Base-by-base conservation (phyloP, 1,139 yeast genomes). In the Suhomyces chickasaworum region DNA sequence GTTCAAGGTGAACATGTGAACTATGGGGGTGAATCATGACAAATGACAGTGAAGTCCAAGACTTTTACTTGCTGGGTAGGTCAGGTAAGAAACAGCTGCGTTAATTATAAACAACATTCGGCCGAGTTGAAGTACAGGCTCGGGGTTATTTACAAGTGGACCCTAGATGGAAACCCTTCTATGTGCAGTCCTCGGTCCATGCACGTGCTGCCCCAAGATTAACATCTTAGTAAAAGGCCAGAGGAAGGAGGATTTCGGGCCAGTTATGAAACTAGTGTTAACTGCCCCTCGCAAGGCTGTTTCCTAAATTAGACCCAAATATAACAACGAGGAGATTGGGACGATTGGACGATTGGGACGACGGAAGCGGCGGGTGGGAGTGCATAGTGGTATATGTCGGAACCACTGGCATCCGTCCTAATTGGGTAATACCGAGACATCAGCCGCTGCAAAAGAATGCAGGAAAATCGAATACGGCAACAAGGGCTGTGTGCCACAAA, bases 351-450 rank as follows among this genome's bases (percentile, higher is more conserved):
- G n/a, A n/a, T n/a, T n/a, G n/a, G 23, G 29, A 29, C 37, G 37
- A 33, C 39, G 39, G 39, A 37, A 37, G 32, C 39, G 21, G 39
- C 39, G 39, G 39, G 39, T 13, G 39, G 39, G 29, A 17, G 39
- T 32, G 27, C 25, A 23, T 17, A 35, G 29, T 13, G 25, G 29
- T 18, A 22, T 21, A 25, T 25, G 31, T 22, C 32, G 32, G 38
- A 37, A 37, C 15, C 9, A 8, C 29, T 16, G 22, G 16, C 12
- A 21, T 3, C 17, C 23, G 7, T 25, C 45, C 45, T 37, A 42
- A 37, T 23, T 2, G 17, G 37, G 45, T 23, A 42, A 42, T 18
- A 17, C 45, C 45, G 45, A 42, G 39, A 29, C 21, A 34, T 29
- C 40, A 37, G 40, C 40, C 40, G 34, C 34, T 18, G 32, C 18